A percentile compares a stretch with the other conserved stretches of the same genome.
These are phyloP conservation scores for Scutellaria minor DNA, from an alignment of 257 asterid genomes.

Conservation along the genomic window DNA sequence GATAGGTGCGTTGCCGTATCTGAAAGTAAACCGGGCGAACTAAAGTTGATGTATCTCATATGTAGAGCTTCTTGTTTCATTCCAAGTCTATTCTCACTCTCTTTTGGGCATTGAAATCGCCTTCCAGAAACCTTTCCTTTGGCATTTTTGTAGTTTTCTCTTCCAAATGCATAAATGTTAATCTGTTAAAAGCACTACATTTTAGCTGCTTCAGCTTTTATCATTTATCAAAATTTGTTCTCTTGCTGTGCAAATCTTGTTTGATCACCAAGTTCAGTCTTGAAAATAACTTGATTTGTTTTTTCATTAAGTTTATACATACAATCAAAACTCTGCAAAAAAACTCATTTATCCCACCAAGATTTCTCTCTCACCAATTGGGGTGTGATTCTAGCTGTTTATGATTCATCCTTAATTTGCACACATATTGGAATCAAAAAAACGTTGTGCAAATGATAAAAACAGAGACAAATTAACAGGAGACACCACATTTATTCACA, in stretches of 20 bases:
- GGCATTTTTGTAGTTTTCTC: constrained; percentile 17
- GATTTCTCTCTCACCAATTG: no score
- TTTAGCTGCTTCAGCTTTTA: constrained; percentile 28
- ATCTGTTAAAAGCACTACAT: constrained; percentile 17
- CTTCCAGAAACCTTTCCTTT: constrained; percentile 2
- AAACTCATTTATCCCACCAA: no score
- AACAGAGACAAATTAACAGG: not conserved
- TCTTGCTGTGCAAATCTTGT: constrained; percentile 6
- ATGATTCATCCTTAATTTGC: no score
- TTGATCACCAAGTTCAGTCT: not conserved
- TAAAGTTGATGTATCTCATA: constrained; percentile 39
- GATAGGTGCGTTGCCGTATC: constrained; percentile 90
- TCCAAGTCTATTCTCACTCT: constrained; percentile 20
- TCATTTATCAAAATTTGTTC: not conserved
- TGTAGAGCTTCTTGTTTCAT: constrained; percentile 37
- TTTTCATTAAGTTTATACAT: no score
- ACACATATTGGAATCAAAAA: not conserved
- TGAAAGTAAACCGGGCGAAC: constrained; percentile 83
- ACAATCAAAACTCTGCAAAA: no score
- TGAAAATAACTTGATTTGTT: no score
- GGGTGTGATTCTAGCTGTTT: no score
- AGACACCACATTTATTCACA: constrained; percentile 35
- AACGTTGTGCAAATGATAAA: not conserved
- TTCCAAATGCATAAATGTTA: constrained; percentile 14
- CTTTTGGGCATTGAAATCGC: constrained; percentile 23